phyloP scores from a whole-genome alignment of 2,329 filamentous ascomycete genomes.

The Ambrosiella xylebori region DNA sequence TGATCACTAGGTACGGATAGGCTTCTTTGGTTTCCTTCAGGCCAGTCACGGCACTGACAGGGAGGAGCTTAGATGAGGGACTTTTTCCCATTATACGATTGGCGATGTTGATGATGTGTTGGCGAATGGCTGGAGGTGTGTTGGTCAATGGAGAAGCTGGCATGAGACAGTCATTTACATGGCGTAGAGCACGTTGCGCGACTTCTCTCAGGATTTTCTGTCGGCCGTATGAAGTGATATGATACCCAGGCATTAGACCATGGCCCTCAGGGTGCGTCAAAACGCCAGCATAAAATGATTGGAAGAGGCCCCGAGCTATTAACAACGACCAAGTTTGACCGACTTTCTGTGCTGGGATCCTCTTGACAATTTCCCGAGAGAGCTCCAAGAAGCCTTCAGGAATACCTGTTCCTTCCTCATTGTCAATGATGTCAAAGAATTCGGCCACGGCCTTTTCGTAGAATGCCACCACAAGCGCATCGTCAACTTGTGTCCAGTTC shows the following conservation, averaged over 20 bases:
- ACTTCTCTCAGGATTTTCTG: constrained; percentile 69
- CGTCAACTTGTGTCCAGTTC: constrained; percentile 60
- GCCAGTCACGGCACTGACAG: constrained; percentile 54
- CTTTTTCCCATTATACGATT: constrained; percentile 41
- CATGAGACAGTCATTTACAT: constrained; percentile 54
- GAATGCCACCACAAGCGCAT: constrained; percentile 71
- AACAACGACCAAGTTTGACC: constrained; percentile 67
- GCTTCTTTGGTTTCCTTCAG: constrained; percentile 61
- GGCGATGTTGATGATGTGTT: constrained; percentile 56
- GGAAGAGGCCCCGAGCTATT: constrained; percentile 83
- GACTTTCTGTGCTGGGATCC: constrained; percentile 54
- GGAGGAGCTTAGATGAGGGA: constrained; percentile 42
- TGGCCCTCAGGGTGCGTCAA: constrained; percentile 77
- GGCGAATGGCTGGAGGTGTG: constrained; percentile 44
- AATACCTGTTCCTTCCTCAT: constrained; percentile 68
- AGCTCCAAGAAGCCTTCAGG: constrained; percentile 73
- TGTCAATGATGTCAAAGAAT: constrained; percentile 73
- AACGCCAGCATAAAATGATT: constrained; percentile 66
- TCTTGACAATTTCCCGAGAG: constrained; percentile 64
- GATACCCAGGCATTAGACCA: constrained; percentile 69
- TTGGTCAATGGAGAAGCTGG: constrained; percentile 36
- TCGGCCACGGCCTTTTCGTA: constrained; percentile 67
- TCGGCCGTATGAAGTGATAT: constrained; percentile 79
- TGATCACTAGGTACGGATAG: constrained; percentile 63
- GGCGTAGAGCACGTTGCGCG: constrained; percentile 59